These are phyloP conservation scores for Stachybotrys echinatus DNA, from an alignment of 2,329 filamentous ascomycete genomes.

Conservation along the genomic window DNA sequence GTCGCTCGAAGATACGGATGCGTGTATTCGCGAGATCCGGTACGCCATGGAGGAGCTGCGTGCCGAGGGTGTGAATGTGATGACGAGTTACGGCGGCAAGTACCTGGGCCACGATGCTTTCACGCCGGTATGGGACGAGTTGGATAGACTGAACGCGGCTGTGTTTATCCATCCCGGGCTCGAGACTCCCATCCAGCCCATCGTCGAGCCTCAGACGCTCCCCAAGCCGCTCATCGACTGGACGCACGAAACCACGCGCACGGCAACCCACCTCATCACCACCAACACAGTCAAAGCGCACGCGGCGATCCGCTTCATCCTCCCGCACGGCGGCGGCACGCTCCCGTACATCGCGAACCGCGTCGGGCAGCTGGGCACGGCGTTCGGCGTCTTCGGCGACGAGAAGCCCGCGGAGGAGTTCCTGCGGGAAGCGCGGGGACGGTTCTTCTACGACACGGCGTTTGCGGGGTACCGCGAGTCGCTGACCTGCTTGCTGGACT, in stretches of 20 bases:
- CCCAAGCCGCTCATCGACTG: neutral
- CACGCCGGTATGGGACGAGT: neutral
- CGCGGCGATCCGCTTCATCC: neutral
- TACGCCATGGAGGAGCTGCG: neutral
- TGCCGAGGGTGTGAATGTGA: neutral
- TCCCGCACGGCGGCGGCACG: neutral
- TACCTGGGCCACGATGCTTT: neutral
- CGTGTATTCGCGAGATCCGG: neutral
- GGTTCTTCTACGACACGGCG: neutral
- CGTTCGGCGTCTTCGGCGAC: too few species aligned
- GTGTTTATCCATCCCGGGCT: neutral
- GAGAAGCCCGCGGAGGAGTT: neutral
- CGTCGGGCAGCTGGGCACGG: neutral
- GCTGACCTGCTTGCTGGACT: neutral
- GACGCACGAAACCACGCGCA: neutral
- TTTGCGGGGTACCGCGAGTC: neutral
- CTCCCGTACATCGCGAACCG: neutral
- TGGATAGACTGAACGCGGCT: neutral
- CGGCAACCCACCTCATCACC: neutral
- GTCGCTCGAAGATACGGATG: neutral
- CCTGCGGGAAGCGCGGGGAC: neutral
- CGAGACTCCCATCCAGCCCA: neutral
- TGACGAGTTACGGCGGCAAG: neutral
- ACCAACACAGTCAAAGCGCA: neutral
- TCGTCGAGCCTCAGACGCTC: neutral